Base-by-base conservation (phyloP, 192 early-diverging fungal genomes). In the Backusella australiensis region DNA sequence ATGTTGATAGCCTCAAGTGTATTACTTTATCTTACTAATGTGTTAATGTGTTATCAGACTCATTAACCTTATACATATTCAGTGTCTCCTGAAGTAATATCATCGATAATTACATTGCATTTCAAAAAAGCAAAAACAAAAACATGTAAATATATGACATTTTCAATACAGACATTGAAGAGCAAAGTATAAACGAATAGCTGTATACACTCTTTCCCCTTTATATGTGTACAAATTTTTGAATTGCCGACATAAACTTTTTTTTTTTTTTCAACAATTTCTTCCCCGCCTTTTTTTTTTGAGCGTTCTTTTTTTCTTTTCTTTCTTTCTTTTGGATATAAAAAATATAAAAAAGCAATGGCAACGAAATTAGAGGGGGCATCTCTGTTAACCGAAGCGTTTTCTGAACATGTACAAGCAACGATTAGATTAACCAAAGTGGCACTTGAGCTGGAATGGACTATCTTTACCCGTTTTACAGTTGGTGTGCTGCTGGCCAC, bases 361-460 rank as follows among this genome's bases (percentile, higher is more conserved):
- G 9, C 26, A n/a, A 34, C 72, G 7, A 29, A 49, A 35, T 29
- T 63, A 44, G 29, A 65, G 41, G 38, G 49, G 15, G 21, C 63
- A 67, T 44, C 63, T 15, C 29, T 65, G 5, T 65, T 75, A 23
- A 42, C 65, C 17, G 73, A 63, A 29, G 77, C 77, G 1, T 69
- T 78, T 46, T 69, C 59, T 34, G 44, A 68, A 21, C 77, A 78
- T 38, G 11, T 78, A 8, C 44, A 78, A 38, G 77, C 77, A 3
- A 74, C 77, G 5, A 34, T 69, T n/a, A 34, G 69, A 32, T 59
- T 78, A 21, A 68, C 67, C 34, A 63, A 52, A 42, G 77, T 78
- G 0, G 80, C 80, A 14, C 38, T 81, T 21, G 72, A 81, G 63
- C 34, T 81, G 21, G 80, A 81, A 75, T 81, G 80, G 80, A 77